Percentiles rank a stretch among this genome's conserved stretches.
These are phyloP conservation scores for Tetragonia tetragonoides DNA, from an alignment of 148 eudicot genomes.

Conservation along the genomic window DNA sequence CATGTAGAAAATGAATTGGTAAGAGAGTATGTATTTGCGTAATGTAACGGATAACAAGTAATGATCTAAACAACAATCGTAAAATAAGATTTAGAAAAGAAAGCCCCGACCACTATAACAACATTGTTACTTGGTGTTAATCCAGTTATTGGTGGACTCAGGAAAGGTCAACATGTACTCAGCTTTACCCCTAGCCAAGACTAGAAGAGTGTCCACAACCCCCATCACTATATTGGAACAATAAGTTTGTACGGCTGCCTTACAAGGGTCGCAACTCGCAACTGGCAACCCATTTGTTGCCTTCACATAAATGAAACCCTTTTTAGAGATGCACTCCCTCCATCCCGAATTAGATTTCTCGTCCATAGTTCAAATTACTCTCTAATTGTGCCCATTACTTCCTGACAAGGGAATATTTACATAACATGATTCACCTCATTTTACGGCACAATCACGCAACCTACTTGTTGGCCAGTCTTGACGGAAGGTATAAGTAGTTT, in stretches of 20 bases:
- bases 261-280: background rate
- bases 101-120: background rate
- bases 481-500: background rate
- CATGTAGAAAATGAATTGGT: background rate
- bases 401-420: background rate
- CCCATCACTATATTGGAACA: background rate
- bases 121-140: background rate
- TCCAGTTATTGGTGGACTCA: background rate
- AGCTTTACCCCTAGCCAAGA: background rate
- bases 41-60: background rate
- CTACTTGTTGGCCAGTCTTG: background rate
- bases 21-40: background rate
- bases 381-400: too few relatives aligned
- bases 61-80: too few relatives aligned
- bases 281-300: background rate
- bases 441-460: background rate
- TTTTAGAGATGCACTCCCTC: too few relatives aligned
- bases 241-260: background rate
- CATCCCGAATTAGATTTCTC: too few relatives aligned
- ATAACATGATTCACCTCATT: background rate
- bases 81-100: background rate
- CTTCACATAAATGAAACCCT: background rate
- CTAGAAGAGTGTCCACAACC: background rate
- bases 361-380: too few relatives aligned
- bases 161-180: background rate